These are phyloP conservation scores for Tricholoma sp. DNA, from an alignment of 768 basidiomycete species.

Conservation along the genomic window DNA sequence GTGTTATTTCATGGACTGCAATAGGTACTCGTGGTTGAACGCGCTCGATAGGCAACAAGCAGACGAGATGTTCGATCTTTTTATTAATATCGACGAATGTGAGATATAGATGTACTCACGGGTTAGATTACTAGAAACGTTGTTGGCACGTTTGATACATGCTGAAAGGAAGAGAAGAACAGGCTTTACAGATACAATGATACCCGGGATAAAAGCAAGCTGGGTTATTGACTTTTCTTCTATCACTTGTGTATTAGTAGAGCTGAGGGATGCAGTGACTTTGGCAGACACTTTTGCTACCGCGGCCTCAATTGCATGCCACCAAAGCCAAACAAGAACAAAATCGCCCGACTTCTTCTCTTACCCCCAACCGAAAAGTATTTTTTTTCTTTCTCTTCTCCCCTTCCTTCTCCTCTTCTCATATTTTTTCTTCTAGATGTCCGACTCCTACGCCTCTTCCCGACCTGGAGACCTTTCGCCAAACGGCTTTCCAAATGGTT, in stretches of 20 bases:
- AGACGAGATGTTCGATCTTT: slow-evolving; percentile 36
- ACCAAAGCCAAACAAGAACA: slow-evolving; percentile 42
- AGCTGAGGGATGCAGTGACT: slow-evolving; percentile 5
- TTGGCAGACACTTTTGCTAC: slow-evolving; percentile 38
- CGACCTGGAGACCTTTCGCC: slow-evolving; percentile 57
- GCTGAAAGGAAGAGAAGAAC: slow-evolving; percentile 1
- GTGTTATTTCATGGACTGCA: neutral
- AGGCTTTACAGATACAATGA: neutral
- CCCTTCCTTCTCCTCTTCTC: slow-evolving; percentile 23
- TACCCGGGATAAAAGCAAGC: neutral
- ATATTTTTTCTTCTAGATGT: slow-evolving; percentile 45
- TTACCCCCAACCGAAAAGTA: slow-evolving; percentile 50
- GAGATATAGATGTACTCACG: slow-evolving; percentile 8
- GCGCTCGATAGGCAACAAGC: slow-evolving; percentile 4
- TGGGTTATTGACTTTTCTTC: slow-evolving; percentile 24
- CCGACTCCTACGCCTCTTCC: slow-evolving; percentile 69
- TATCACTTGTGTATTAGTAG: neutral
- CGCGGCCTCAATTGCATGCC: slow-evolving; percentile 45
- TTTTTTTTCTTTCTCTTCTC: slow-evolving; percentile 28
- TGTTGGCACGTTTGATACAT: slow-evolving; percentile 5
- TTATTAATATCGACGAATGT: slow-evolving; percentile 33
- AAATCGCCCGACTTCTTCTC: slow-evolving; percentile 47
- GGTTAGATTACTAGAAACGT: slow-evolving; percentile 2
- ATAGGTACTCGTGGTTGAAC: neutral
- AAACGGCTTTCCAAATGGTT: slow-evolving; percentile 59